Conservation (phyloP, 2,329 filamentous ascomycete species). For the Aspergillus persii region DNA sequence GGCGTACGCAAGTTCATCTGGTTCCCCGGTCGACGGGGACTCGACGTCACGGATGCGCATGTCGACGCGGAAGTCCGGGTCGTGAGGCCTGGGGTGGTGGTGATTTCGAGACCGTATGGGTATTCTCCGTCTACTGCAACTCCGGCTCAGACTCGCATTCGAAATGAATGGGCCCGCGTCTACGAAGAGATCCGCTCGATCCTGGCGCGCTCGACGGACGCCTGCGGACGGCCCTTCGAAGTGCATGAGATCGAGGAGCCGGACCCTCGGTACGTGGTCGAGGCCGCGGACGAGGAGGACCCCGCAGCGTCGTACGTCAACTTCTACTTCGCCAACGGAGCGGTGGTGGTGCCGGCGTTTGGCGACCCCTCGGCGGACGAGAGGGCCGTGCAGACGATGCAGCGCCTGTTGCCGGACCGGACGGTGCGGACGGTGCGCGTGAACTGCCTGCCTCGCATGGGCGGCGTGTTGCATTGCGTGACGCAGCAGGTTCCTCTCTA, state of each 20-base stretch:
- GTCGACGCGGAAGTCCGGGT: constrained; percentile 20
- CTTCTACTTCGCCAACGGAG: constrained; percentile 31
- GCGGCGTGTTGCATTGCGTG: constrained; percentile 30
- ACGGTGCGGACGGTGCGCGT: constrained; percentile 21
- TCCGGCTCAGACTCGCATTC: neutral
- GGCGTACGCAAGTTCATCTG: constrained; percentile 33
- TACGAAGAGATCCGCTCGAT: constrained; percentile 21
- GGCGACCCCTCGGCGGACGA: constrained; percentile 20
- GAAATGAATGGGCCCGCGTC: constrained; percentile 13
- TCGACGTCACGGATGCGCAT: constrained; percentile 36
- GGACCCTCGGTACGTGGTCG: constrained; percentile 6
- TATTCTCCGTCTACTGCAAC: constrained; percentile 7
- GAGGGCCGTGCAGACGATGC: constrained; percentile 20
- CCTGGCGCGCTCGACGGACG: constrained; percentile 16
- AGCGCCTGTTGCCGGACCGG: constrained; percentile 21
- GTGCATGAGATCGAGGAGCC: constrained; percentile 26
- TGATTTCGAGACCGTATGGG: constrained; percentile 22
- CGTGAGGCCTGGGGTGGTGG: constrained; percentile 20
- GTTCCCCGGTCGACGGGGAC: constrained; percentile 28
- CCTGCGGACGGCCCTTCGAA: constrained; percentile 22
- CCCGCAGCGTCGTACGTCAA: constrained; percentile 29
- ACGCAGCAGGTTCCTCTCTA: constrained; percentile 21
- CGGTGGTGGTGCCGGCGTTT: constrained; percentile 27
- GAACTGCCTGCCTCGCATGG: constrained; percentile 23
- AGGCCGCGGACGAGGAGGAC: constrained; percentile 10